These are phyloP conservation scores for Hordeum marinum DNA, from an alignment of 176 grass and related monocot species.

Conservation along the genomic window DNA sequence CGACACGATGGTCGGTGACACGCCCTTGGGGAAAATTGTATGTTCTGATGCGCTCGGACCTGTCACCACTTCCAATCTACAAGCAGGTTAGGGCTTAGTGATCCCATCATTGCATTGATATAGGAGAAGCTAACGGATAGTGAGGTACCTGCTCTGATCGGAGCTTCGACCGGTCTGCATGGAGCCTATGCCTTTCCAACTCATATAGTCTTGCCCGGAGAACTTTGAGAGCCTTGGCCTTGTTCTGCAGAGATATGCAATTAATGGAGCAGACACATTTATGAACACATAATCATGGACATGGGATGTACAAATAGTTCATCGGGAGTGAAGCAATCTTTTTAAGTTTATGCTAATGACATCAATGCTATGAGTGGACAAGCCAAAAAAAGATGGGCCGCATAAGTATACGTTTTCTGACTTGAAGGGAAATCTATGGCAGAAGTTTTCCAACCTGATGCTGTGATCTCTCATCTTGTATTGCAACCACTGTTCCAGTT, in stretches of 20 bases:
- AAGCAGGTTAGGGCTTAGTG: neutral
- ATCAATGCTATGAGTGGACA: neutral
- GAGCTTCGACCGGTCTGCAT: conserved; percentile 80
- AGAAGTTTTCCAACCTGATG: conserved; percentile 52
- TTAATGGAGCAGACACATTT: neutral
- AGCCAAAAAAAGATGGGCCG: neutral
- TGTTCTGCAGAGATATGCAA: conserved; percentile 48
- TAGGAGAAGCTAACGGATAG: neutral
- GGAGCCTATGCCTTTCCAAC: conserved; percentile 74
- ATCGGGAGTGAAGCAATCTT: neutral
- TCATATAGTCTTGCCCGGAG: conserved; percentile 80
- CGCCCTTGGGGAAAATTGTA: conserved; percentile 96
- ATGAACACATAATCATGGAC: neutral
- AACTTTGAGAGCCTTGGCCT: conserved; percentile 93
- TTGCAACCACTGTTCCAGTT: conserved; percentile 75
- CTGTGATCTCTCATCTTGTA: conserved; percentile 99
- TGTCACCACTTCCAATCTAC: conserved; percentile 85
- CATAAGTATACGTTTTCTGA: neutral
- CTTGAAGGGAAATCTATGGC: neutral
- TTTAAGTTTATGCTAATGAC: neutral
- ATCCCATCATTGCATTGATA: neutral
- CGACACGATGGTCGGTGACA: conserved; percentile 82
- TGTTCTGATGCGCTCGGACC: conserved; percentile 82
- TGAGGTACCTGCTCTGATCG: conserved; percentile 59
- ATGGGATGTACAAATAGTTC: neutral